phyloP scores from a whole-genome alignment of 2,329 filamentous ascomycete genomes.

The Fusarium papillatum region DNA sequence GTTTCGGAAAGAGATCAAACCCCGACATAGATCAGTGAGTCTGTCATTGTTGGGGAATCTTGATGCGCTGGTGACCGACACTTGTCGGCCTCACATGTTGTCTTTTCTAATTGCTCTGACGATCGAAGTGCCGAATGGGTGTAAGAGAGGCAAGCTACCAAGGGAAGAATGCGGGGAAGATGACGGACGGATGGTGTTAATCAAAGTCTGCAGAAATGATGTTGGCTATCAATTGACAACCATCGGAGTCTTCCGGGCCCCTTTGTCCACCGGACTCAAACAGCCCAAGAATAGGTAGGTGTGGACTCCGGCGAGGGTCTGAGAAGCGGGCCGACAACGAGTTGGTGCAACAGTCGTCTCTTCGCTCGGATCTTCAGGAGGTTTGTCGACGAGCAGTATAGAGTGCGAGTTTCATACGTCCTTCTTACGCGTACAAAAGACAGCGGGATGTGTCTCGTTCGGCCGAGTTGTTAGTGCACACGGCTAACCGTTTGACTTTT shows the following conservation, averaged over 20 bases:
- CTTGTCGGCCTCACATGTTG: constrained; percentile 20
- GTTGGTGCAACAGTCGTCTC: neutral
- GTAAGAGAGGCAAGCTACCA: constrained; percentile 13
- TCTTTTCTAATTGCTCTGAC: neutral
- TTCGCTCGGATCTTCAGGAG: neutral
- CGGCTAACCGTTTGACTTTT: neutral
- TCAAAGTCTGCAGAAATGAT: neutral
- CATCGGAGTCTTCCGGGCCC: neutral
- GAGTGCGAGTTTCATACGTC: neutral
- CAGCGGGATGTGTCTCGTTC: neutral
- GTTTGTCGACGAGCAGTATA: neutral
- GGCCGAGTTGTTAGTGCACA: constrained; percentile 14
- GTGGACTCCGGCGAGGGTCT: neutral
- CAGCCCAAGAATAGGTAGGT: neutral
- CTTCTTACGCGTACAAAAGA: neutral
- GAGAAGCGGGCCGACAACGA: constrained; percentile 6
- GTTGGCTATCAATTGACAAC: neutral
- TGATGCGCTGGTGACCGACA: constrained; percentile 3
- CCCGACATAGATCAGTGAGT: neutral
- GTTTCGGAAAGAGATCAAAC: constrained; percentile 8
- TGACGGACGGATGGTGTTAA: neutral
- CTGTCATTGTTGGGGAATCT: neutral
- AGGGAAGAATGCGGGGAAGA: constrained; percentile 29
- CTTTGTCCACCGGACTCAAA: neutral
- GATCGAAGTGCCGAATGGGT: constrained; percentile 4